These are phyloP conservation scores for Pichia sp. DNA, from an alignment of 1,139 yeast genomes.

Conservation along the genomic window DNA sequence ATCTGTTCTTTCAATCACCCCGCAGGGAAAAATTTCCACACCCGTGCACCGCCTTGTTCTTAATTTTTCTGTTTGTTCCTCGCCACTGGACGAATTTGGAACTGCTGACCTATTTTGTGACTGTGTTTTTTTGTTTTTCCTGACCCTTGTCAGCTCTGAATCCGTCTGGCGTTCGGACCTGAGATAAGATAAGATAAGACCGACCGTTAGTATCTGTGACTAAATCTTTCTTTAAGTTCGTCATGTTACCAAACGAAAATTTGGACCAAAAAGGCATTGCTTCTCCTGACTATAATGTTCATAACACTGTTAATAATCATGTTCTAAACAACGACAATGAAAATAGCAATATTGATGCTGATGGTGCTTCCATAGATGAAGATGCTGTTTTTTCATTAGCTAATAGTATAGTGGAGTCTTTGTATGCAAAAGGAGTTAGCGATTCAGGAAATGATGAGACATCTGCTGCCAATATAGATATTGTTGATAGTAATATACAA, in stretches of 20 bases:
- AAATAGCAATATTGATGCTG: background rate
- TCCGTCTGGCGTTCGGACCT: slow-evolving; percentile 16
- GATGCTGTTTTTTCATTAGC: slow-evolving; percentile 8
- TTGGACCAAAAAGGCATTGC: no score
- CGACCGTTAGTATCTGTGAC: background rate
- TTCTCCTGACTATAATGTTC: no score
- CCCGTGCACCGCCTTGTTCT: background rate
- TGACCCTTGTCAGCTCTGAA: background rate
- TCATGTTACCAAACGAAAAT: no score
- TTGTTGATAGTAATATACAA: background rate
- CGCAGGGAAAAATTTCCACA: no score
- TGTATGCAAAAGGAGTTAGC: slow-evolving; percentile 3
- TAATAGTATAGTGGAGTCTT: slow-evolving; percentile 12
- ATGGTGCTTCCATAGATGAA: slow-evolving; percentile 1
- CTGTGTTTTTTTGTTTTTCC: slow-evolving; percentile 25
- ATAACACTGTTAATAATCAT: background rate
- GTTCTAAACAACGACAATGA: background rate
- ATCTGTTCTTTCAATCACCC: no score
- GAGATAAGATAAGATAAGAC: slow-evolving; percentile 17
- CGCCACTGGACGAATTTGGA: background rate
- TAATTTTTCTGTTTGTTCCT: background rate
- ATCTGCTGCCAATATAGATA: no score
- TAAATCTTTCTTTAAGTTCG: background rate
- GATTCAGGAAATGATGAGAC: no score
- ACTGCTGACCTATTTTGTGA: slow-evolving; percentile 24